These are phyloP conservation scores for Neophaeococcomyces aloes DNA, from an alignment of 2,329 filamentous ascomycete genomes.

Conservation along the genomic window DNA sequence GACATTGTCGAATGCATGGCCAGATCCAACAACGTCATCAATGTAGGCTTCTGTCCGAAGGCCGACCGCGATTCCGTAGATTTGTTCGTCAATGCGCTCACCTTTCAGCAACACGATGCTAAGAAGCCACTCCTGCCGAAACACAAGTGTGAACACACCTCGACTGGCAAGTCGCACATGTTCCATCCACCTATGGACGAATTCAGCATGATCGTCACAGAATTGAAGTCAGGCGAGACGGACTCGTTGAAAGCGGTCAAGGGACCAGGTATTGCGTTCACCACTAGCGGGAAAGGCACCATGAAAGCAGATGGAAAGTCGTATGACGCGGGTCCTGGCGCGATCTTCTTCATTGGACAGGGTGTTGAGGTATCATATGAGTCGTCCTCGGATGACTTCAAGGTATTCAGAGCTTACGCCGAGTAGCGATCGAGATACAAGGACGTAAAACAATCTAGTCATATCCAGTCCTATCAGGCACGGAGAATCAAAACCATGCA, in stretches of 20 bases:
- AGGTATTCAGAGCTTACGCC: conserved; percentile 39
- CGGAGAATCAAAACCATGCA: too few species aligned
- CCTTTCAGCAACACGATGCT: conserved; percentile 51
- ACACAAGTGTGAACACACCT: conserved; percentile 40
- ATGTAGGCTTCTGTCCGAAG: conserved; percentile 61
- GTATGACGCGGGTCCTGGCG: conserved; percentile 49
- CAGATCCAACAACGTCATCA: conserved; percentile 62
- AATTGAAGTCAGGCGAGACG: conserved; percentile 46
- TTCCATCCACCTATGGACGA: conserved; percentile 61
- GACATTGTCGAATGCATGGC: conserved; percentile 75
- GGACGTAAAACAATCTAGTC: too few species aligned
- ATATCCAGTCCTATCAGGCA: too few species aligned
- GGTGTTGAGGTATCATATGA: conserved; percentile 34
- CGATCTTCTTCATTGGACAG: conserved; percentile 56
- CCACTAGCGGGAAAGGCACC: conserved; percentile 48
- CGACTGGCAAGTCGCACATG: conserved; percentile 50
- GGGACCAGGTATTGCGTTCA: conserved; percentile 55
- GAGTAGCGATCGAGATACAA: conserved; percentile 20
- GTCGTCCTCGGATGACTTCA: conserved; percentile 29
- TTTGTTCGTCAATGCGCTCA: conserved; percentile 52
- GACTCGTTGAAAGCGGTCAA: conserved; percentile 47
- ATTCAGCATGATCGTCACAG: conserved; percentile 57
- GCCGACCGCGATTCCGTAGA: conserved; percentile 55
- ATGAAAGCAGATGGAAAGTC: conserved; percentile 45
- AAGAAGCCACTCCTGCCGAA: conserved; percentile 47